A percentile compares a stretch with the other conserved stretches of the same genome.
Conservation (phyloP, 2,329 filamentous ascomycete species). For the Penicillium glabrum region DNA sequence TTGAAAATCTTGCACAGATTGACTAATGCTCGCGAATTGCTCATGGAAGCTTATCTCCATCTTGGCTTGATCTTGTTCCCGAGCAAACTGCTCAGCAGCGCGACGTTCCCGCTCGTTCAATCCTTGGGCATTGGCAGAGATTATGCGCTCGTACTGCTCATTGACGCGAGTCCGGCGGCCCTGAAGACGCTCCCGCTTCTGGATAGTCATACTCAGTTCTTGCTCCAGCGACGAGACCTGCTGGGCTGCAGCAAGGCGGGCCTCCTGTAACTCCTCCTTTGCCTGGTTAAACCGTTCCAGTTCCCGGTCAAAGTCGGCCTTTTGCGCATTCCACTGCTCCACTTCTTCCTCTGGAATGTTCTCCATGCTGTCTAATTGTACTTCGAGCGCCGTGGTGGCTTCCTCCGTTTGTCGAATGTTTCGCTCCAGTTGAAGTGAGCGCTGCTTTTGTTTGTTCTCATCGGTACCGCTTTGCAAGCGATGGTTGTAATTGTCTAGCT, state of each 20-base stretch:
- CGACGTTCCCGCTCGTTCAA: constrained; percentile 55
- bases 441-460: constrained; percentile 63
- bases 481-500: constrained; percentile 59
- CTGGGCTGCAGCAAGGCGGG: constrained; percentile 53
- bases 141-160: constrained; percentile 62
- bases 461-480: constrained; percentile 60
- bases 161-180: constrained; percentile 58
- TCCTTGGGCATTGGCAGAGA: constrained; percentile 58
- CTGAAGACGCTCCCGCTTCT: constrained; percentile 61
- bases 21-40: constrained; percentile 43
- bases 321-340: constrained; percentile 53
- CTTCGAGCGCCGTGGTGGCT: constrained; percentile 55
- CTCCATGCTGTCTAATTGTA: constrained; percentile 56
- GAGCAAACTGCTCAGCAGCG: constrained; percentile 47
- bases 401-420: constrained; percentile 65
- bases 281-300: constrained; percentile 51
- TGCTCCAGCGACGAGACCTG: constrained; percentile 53
- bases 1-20: constrained; percentile 46
- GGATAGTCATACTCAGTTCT: constrained; percentile 53
- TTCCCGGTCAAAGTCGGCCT: constrained; percentile 56
- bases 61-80: constrained; percentile 47
- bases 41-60: constrained; percentile 45
- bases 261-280: constrained; percentile 51
- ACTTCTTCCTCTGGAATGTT: constrained; percentile 59
- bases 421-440: constrained; percentile 61